A percentile compares a stretch with the other conserved stretches of the same genome.
These are phyloP conservation scores for Phytophthora podocarpi DNA, from an alignment of 352 stramenopile genomes.

Conservation along the genomic window DNA sequence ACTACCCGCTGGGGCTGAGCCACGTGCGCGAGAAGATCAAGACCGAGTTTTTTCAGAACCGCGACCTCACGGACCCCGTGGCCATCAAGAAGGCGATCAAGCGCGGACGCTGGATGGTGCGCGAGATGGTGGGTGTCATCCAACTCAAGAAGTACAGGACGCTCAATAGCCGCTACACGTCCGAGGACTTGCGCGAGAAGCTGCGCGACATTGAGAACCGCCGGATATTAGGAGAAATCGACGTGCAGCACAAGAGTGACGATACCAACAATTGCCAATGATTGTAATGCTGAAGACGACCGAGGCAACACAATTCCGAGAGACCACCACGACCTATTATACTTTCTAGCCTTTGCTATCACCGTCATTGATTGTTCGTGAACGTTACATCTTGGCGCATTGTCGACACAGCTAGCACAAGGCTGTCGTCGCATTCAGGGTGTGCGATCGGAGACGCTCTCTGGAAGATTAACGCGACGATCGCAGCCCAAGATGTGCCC, in stretches of 20 bases:
- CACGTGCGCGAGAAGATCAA: slow-evolving; percentile 94
- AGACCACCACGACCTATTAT: neutral
- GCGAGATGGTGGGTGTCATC: slow-evolving; percentile 97
- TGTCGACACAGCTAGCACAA: neutral
- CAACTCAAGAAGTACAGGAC: slow-evolving; percentile 98
- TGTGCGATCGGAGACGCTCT: neutral
- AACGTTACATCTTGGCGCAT: slow-evolving; percentile 4
- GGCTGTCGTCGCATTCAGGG: no score
- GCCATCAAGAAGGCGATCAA: slow-evolving; percentile 93
- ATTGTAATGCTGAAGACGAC: neutral
- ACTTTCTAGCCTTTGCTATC: slow-evolving; percentile 12
- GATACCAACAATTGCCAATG: neutral
- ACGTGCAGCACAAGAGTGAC: slow-evolving; percentile 1
- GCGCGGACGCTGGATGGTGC: slow-evolving; percentile 92
- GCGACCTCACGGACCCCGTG: slow-evolving; percentile 61
- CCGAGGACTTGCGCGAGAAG: slow-evolving; percentile 72
- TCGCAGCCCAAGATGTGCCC: no score
- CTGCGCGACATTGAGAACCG: slow-evolving; percentile 57
- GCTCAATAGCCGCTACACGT: slow-evolving; percentile 93
- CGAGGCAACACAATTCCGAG: neutral
- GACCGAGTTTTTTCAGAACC: slow-evolving; percentile 89
- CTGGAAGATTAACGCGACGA: neutral
- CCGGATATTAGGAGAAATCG: slow-evolving; percentile 21
- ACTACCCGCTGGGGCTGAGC: slow-evolving; percentile 94
- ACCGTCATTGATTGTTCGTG: neutral